Conservation (phyloP, 2,329 filamentous ascomycete species). For the Verticillium longisporum region DNA sequence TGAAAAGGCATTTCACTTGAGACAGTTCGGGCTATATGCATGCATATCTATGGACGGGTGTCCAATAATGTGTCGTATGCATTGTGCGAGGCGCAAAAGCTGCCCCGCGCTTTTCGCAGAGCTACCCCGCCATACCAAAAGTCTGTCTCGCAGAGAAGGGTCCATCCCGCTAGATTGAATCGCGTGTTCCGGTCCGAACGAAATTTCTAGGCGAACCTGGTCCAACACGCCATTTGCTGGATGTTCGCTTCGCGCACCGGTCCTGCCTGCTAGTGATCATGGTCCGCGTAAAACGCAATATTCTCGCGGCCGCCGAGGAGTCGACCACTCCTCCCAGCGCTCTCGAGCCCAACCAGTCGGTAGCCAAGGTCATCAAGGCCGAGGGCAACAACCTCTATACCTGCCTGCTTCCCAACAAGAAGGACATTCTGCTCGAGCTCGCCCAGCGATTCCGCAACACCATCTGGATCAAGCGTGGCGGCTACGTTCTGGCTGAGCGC, state of each 20-base stretch:
- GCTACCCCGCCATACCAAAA: background rate
- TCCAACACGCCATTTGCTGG: background rate
- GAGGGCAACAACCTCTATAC: constrained; percentile 87
- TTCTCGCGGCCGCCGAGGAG: constrained; percentile 72
- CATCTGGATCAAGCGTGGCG: constrained; percentile 86
- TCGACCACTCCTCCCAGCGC: constrained; percentile 50
- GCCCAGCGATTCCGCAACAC: constrained; percentile 81
- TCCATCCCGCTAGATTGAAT: background rate
- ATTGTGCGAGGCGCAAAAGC: background rate
- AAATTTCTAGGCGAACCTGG: background rate
- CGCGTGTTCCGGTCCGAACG: background rate
- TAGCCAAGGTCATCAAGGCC: constrained; percentile 74
- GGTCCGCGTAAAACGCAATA: constrained; percentile 56
- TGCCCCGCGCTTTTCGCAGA: background rate
- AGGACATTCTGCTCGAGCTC: constrained; percentile 69
- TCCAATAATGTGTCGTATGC: background rate
- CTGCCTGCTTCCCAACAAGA: constrained; percentile 62
- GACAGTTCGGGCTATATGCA: background rate
- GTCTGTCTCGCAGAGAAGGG: background rate
- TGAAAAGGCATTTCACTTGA: background rate
- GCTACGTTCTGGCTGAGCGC: constrained; percentile 75
- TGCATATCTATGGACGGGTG: background rate
- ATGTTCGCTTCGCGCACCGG: background rate
- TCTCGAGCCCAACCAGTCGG: constrained; percentile 55
- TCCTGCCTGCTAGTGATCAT: constrained; percentile 14